phyloP scores from a whole-genome alignment of 2,329 filamentous ascomycete species.

The Paecilomyces variotii region DNA sequence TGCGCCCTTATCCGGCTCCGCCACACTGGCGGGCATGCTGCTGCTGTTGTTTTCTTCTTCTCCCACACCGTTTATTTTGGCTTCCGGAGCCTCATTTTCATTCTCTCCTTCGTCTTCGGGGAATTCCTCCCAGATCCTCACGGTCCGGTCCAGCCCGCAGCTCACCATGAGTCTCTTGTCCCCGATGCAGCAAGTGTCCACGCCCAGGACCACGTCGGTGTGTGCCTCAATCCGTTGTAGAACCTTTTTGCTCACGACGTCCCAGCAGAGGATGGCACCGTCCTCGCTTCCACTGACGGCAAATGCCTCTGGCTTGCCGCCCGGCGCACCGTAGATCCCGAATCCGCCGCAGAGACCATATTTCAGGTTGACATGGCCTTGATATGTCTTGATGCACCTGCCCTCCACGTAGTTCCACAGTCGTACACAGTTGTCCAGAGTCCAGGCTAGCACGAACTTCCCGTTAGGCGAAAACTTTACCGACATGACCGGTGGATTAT shows the following conservation, averaged over 20 bases:
- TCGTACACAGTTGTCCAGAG: constrained; percentile 79
- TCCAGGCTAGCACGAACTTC: constrained; percentile 84
- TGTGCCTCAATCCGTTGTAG: constrained; percentile 59
- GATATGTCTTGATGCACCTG: constrained; percentile 91
- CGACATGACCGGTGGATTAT: constrained; percentile 80
- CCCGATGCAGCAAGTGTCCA: constrained; percentile 50
- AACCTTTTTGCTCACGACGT: constrained; percentile 75
- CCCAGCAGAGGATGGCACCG: constrained; percentile 78
- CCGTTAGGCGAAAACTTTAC: constrained; percentile 94
- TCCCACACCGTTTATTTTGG: not conserved
- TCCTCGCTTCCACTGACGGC: constrained; percentile 82
- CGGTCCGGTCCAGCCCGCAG: constrained; percentile 54
- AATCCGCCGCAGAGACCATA: constrained; percentile 84
- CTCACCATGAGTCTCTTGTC: constrained; percentile 48
- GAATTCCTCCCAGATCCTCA: constrained; percentile 51
- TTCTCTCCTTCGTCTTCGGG: constrained; percentile 18
- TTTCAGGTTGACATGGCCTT: constrained; percentile 76
- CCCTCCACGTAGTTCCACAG: constrained; percentile 94
- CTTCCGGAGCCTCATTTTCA: constrained; percentile 1
- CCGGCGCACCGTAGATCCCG: constrained; percentile 50
- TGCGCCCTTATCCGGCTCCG: not conserved
- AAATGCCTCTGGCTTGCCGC: constrained; percentile 46
- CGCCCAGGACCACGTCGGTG: constrained; percentile 51
- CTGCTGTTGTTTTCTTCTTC: not conserved
- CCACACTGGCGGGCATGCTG: not conserved